Conservation (phyloP, 2,329 filamentous ascomycete species). For the Trichoderma gracile region DNA sequence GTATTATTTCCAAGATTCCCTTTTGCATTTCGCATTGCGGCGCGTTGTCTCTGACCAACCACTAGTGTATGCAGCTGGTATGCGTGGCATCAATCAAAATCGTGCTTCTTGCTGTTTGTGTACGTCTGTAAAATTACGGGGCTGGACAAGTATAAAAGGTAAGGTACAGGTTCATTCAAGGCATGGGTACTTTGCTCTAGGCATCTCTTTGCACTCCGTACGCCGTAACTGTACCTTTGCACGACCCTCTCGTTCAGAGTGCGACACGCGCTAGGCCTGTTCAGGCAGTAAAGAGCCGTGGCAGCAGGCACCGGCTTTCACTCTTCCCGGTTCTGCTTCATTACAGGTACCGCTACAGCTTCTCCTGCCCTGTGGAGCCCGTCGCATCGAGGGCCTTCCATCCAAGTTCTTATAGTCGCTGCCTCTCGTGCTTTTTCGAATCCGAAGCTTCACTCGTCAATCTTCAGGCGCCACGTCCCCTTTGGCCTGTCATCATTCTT, state of each 20-base stretch:
- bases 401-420: conserved; percentile 15
- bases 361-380: conserved; percentile 11
- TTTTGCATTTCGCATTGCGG: background rate
- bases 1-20: background rate
- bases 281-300: background rate
- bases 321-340: conserved; percentile 11
- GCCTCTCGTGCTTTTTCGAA: conserved; percentile 5
- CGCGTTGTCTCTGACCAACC: background rate
- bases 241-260: background rate
- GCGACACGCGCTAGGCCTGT: background rate
- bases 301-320: conserved; percentile 21
- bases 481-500: background rate
- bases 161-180: background rate
- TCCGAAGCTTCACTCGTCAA: background rate
- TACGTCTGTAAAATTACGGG: background rate
- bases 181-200: background rate
- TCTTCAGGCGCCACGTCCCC: conserved; percentile 15
- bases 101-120: background rate
- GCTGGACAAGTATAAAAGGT: background rate
- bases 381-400: background rate
- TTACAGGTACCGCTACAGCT: background rate
- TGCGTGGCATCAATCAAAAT: conserved; percentile 5
- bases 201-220: too few species aligned
- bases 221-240: background rate
- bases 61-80: background rate